Conservation (phyloP, 441 rosid genomes). For the Erodium moschatum region DNA sequence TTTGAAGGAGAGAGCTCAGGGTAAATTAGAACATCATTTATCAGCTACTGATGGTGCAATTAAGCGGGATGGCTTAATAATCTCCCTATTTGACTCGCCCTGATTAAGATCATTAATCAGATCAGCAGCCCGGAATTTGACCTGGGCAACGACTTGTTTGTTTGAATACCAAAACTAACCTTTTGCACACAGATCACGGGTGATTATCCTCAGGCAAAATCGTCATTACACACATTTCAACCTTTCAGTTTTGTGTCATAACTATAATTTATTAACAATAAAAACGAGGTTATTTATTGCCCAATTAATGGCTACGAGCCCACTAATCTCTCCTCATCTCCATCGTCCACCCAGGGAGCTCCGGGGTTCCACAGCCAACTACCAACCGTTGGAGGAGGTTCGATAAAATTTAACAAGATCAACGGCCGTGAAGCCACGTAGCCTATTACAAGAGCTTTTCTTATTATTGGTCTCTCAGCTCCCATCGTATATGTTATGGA, state of each 20-base stretch:
- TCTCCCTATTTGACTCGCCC: no score
- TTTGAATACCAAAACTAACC: neutral
- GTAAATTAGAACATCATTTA: no score
- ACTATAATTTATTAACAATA: neutral
- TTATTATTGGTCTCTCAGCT: slow-evolving; percentile 13
- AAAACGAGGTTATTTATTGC: slow-evolving; percentile 1
- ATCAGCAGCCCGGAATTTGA: no score
- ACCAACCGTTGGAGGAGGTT: slow-evolving; percentile 32
- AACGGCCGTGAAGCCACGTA: slow-evolving; percentile 26
- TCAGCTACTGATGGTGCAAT: no score
- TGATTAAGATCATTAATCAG: no score
- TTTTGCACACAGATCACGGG: neutral
- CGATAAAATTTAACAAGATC: slow-evolving; percentile 17
- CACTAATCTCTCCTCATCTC: no score
- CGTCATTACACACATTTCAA: no score
- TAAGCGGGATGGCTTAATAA: no score
- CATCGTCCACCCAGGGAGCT: slow-evolving; percentile 32
- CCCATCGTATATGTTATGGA: slow-evolving; percentile 15
- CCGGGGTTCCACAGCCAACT: slow-evolving; percentile 41
- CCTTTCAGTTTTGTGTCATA: neutral
- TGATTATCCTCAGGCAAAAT: no score
- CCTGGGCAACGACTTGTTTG: no score
- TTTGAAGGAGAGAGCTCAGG: no score
- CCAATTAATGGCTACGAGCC: neutral
- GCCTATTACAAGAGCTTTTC: slow-evolving; percentile 31